Conservation (phyloP, 2,329 filamentous ascomycete genomes). For the Macrophomina pseudophaseolina region DNA sequence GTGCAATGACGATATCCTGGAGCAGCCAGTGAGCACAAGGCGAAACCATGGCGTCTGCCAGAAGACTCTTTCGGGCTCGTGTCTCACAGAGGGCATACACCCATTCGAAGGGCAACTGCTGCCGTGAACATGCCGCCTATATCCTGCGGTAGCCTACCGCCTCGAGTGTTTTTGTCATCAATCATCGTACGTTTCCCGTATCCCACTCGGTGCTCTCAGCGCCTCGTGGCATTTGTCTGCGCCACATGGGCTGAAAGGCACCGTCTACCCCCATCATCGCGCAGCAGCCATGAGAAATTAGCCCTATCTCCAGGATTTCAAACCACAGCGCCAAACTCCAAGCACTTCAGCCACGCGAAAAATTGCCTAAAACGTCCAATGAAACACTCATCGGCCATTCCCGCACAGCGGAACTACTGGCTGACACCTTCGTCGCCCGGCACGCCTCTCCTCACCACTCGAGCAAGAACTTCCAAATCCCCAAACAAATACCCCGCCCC, state of each 20-base stretch:
- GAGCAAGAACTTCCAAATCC: background rate
- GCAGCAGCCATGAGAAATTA: background rate
- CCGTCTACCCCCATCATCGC: background rate
- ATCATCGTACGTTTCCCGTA: background rate
- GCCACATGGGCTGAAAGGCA: background rate
- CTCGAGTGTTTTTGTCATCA: background rate
- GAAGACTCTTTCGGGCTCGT: background rate
- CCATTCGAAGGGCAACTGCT: background rate
- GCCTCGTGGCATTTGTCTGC: background rate
- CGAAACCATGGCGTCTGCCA: constrained; percentile 6
- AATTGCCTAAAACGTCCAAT: background rate
- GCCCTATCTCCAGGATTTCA: background rate
- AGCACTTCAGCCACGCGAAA: background rate
- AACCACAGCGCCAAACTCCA: background rate
- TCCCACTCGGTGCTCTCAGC: background rate
- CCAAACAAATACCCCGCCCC: background rate
- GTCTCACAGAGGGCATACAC: background rate
- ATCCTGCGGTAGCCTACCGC: background rate
- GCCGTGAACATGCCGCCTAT: background rate
- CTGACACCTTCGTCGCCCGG: no score
- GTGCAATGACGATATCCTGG: background rate
- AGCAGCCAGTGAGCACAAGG: background rate
- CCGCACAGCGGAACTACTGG: background rate
- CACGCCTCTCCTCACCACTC: background rate
- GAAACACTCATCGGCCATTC: background rate